Conservation (phyloP, 345 rosid species). For the Eucalyptus camaldulensis region DNA sequence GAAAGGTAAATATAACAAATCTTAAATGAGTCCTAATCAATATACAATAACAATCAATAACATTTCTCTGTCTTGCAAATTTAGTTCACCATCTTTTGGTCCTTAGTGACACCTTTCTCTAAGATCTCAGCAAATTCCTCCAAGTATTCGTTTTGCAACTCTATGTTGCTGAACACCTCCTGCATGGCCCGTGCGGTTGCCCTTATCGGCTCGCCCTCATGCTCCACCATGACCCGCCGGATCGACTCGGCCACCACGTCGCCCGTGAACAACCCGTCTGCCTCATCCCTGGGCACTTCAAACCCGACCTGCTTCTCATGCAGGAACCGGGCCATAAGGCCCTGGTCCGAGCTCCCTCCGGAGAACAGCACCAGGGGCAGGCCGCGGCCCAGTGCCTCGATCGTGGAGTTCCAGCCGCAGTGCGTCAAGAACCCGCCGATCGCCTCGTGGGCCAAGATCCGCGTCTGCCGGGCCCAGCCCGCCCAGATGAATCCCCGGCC, state of each 20-base stretch:
- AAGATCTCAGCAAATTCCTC: background rate
- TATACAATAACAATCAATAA: background rate
- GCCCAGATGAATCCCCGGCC: background rate
- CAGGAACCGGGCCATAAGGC: background rate
- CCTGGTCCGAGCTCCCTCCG: background rate
- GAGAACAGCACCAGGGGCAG: background rate
- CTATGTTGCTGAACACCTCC: background rate
- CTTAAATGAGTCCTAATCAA: background rate
- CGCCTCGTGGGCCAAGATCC: background rate
- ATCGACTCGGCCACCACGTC: background rate
- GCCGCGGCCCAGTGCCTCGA: constrained; percentile 1
- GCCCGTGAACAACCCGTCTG: background rate
- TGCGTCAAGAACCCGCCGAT: constrained; percentile 14
- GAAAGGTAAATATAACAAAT: background rate
- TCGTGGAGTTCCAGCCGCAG: constrained; percentile 3
- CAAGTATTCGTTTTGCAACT: background rate
- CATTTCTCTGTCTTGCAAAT: background rate
- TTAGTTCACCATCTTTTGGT: background rate
- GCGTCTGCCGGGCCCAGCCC: constrained; percentile 1
- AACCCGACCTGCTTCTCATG: background rate
- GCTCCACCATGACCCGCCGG: background rate
- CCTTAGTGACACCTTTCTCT: background rate
- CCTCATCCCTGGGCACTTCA: constrained; percentile 1
- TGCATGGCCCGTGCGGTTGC: constrained; percentile 1
- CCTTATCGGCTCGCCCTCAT: background rate